phyloP scores from a whole-genome alignment of 2,329 filamentous ascomycete species.

The Trichophaea hybrida region DNA sequence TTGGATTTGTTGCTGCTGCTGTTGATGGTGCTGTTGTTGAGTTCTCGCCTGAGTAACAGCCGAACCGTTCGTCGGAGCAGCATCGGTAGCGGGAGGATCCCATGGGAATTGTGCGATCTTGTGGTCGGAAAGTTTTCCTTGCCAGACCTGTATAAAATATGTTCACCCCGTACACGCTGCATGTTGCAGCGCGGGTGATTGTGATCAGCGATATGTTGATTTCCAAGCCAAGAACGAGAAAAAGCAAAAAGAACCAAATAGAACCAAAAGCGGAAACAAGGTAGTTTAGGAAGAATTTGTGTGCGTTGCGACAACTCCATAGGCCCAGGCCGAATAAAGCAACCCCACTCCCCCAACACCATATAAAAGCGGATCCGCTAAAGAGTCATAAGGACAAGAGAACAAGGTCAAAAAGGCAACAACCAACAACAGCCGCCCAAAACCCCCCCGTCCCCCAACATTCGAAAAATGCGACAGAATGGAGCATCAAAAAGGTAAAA shows the following conservation, averaged over 20 bases:
- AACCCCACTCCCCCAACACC: slow-evolving; percentile 19
- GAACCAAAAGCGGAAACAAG: slow-evolving; percentile 11
- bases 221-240: slow-evolving; percentile 6
- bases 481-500: slow-evolving; percentile 1
- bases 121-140: slow-evolving; percentile 72
- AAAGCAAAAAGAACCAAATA: slow-evolving; percentile 12
- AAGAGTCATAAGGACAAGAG: slow-evolving; percentile 10
- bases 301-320: not conserved
- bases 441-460: not conserved
- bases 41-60: slow-evolving; percentile 34
- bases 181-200: not conserved
- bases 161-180: not conserved
- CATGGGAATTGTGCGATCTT: slow-evolving; percentile 83
- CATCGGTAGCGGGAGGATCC: slow-evolving; percentile 53
- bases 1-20: slow-evolving; percentile 30
- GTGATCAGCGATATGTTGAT: not conserved
- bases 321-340: slow-evolving; percentile 19
- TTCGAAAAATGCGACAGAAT: not conserved
- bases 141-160: slow-evolving; percentile 60
- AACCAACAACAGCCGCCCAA: slow-evolving; percentile 7
- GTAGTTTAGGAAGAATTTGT: slow-evolving; percentile 13
- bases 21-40: slow-evolving; percentile 24
- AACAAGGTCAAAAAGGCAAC: slow-evolving; percentile 13
- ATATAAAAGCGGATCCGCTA: slow-evolving; percentile 25
- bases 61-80: slow-evolving; percentile 45